Evolutionary conservation across 2,329 filamentous ascomycete species (phyloP).

Genomic region (Tothia fuscella): DNA sequence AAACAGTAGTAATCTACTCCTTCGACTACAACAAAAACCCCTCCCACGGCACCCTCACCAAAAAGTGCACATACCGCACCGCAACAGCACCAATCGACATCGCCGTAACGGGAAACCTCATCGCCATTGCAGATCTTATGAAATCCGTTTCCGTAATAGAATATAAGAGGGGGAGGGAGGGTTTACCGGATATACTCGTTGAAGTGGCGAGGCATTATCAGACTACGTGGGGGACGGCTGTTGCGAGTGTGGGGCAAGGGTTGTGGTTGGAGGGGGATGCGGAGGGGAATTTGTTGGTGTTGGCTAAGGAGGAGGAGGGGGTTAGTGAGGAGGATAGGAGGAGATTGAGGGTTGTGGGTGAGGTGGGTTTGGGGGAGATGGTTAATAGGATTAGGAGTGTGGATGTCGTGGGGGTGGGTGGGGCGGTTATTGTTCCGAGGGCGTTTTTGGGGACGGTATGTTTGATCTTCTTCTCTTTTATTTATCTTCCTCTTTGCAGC

Average conservation of each 20-base stretch:
- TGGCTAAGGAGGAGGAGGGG: constrained; percentile 61
- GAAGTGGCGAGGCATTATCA: constrained; percentile 74
- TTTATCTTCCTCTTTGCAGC: too few species aligned
- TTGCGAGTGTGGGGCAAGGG: constrained; percentile 59
- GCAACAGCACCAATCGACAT: constrained; percentile 77
- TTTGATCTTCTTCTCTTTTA: not conserved
- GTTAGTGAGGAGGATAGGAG: constrained; percentile 63
- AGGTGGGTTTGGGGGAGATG: constrained; percentile 82
- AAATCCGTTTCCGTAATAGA: constrained; percentile 76
- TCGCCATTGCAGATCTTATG: constrained; percentile 86
- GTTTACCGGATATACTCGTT: constrained; percentile 47
- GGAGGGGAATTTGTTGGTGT: constrained; percentile 73
- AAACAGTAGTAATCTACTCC: constrained; percentile 59
- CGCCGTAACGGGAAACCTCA: constrained; percentile 57
- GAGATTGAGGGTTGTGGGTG: constrained; percentile 60
- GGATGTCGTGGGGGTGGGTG: constrained; percentile 39
- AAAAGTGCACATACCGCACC: constrained; percentile 64
- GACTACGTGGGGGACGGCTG: constrained; percentile 68
- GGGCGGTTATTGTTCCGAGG: constrained; percentile 60
- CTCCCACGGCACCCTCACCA: constrained; percentile 48
- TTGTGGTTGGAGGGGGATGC: constrained; percentile 76
- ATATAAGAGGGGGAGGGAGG: constrained; percentile 43
- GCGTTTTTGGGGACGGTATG: constrained; percentile 84
- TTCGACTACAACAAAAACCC: constrained; percentile 42
- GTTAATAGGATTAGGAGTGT: constrained; percentile 78